These are phyloP conservation scores for Saccharomyces uvarum DNA, from an alignment of 1,139 yeast genomes.

Conservation along the genomic window DNA sequence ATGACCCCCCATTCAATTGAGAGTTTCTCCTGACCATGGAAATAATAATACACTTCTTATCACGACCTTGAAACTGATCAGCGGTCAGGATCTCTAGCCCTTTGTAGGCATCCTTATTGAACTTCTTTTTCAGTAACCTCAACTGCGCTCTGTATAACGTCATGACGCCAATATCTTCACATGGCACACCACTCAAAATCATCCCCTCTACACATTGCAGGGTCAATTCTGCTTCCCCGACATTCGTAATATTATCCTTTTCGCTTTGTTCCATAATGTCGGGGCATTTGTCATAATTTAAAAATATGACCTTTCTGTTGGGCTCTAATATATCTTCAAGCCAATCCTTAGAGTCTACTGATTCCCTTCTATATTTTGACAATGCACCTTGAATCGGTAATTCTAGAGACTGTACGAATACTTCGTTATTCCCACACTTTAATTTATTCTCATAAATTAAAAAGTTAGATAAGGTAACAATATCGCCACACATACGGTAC, in stretches of 20 bases:
- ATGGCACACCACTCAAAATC: constrained; percentile 49
- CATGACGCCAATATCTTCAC: constrained; percentile 69
- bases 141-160: constrained; percentile 83
- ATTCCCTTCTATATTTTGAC: constrained; percentile 6
- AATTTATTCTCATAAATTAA: constrained; percentile 69
- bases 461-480: constrained; percentile 74
- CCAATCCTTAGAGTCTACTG: constrained; percentile 34
- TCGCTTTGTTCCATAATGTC: constrained; percentile 49
- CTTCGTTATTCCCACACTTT: constrained; percentile 61
- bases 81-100: constrained; percentile 80
- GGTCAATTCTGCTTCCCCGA: constrained; percentile 60
- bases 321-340: constrained; percentile 40
- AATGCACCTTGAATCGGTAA: constrained; percentile 36
- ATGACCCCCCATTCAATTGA: constrained; percentile 62
- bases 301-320: constrained; percentile 55
- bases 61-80: constrained; percentile 94
- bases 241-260: constrained; percentile 67
- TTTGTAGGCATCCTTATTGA: constrained; percentile 33
- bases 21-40: constrained; percentile 80
- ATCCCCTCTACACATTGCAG: constrained; percentile 56
- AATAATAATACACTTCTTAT: constrained; percentile 80
- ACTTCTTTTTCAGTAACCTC: constrained; percentile 42
- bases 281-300: constrained; percentile 56
- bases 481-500: constrained; percentile 87
- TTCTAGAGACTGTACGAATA: constrained; percentile 48